Base-by-base conservation (phyloP, 805 yeast species). In the Clavispora vitiphila region DNA sequence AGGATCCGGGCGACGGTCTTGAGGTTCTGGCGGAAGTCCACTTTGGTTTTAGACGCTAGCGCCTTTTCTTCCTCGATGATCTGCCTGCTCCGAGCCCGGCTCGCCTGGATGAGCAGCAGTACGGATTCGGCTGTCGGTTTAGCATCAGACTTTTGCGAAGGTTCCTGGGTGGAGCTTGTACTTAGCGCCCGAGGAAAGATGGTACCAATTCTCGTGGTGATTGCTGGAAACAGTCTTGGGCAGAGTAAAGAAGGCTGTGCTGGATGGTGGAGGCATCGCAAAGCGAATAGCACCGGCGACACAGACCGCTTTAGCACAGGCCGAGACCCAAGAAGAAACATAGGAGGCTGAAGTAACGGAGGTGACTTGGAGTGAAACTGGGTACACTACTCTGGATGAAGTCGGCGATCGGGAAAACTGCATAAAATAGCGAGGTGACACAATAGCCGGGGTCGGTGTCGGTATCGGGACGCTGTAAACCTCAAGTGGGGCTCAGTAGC, bases 1-100 rank as follows among this genome's bases (percentile, higher is more conserved):
- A 69, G 49, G 34, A 69, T 69, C 19, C 74, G 57, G n/a, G 47
- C 47, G n/a, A 69, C 58, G 3, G 72, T 69, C 34, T 47, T 49
- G 30, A 67, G 40, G 47, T 69, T 69, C 43, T 67, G 58, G 22
- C 51, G 49, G 42, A 69, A 59, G 12, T 57, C 57, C 34, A 60
- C 55, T 36, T 54, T 59, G 11, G 55, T 54, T 16, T 57, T 53
- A 14, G 46, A 44, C 21, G 44, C 51, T 22, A 54, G 57, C 34
- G 47, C 46, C 43, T 58, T 59, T 41, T 68, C 72, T 46, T 64
- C 67, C 23, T 57, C 55, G 27, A 47, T 46, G 30, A 35, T 35
- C 22, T 42, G 42, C 22, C 19, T 42, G 19, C 14, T 40, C 14
- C 39, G 37, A 12, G 43, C 34, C 16, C 41, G 41, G 10, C 47